Evolutionary conservation across 345 rosid species (phyloP).

Genomic region (Murraya paniculata): DNA sequence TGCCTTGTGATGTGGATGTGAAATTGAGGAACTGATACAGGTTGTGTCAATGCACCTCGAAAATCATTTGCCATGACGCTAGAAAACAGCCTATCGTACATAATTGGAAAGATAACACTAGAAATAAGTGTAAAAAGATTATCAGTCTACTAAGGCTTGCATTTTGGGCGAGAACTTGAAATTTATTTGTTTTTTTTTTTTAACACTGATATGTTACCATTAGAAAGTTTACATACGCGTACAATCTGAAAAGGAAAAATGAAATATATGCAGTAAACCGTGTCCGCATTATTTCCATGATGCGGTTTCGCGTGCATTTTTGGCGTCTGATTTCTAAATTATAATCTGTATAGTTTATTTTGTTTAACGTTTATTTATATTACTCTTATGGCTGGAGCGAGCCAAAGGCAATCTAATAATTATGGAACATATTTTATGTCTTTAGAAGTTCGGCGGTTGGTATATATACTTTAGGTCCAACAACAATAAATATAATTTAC

Average conservation of each 20-base stretch:
- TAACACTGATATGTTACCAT: no score
- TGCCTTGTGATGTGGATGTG: no score
- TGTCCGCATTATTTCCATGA: no score
- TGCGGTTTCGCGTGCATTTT: background rate
- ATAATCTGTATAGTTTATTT: no score
- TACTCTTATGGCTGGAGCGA: background rate
- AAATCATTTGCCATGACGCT: background rate
- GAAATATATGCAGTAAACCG: no score
- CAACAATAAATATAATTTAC: background rate
- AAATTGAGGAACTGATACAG: background rate
- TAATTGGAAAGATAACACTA: no score
- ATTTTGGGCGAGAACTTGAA: no score
- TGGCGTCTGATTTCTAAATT: background rate
- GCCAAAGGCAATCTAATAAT: background rate
- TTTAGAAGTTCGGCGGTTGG: background rate
- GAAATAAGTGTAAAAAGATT: no score
- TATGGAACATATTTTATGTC: background rate
- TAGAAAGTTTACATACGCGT: no score
- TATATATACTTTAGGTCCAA: background rate
- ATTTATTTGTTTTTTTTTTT: no score
- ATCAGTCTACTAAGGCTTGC: no score
- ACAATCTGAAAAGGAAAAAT: no score
- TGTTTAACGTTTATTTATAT: background rate
- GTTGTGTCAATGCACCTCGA: background rate
- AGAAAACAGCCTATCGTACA: background rate